Evolutionary conservation across 2,329 filamentous ascomycete genomes (phyloP), one percentile per base, ranked within the genome.

Genomic region (Pyrenophora teres): DNA sequence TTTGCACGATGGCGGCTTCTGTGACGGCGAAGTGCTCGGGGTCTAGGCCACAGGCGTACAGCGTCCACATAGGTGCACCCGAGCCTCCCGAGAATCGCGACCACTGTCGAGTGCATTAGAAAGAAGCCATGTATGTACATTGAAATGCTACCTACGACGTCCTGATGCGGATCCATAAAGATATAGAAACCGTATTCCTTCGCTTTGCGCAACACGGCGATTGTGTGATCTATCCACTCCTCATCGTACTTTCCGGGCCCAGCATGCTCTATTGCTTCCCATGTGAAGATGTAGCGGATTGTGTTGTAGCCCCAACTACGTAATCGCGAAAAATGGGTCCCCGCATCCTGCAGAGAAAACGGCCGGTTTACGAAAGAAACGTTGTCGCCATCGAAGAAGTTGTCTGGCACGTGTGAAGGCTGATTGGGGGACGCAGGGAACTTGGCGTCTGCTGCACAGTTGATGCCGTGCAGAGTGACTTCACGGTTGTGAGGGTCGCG

Each of bases 91-190:
- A 92, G 69, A 94, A 94, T 47, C 94, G 84, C 30, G 93, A 97
- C 94, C 94, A 99, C 87, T 89, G 61, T 5, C 32, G 54, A 40
- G 53, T 30, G 59, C 38, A 66, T 67, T 49, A 71, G 68, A 61
- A 35, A 7, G 38, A 4, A 13, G 37, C 19, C 19, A 38, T 16
- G 33, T 33, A 33, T 31, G 21, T 48, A 19, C 18, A 39, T 50
- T 23, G 46, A 25, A 48, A 37, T 39, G 12, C 47, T 55, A 83
- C 86, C 60, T 81, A 90, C 88, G 64, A 97, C 93, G 78, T 99
- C 94, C 80, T 99, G 94, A 73, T 99, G 94, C 16, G 95, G 93
- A 65, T 99, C 95, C 91, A 99, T 96, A 71, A 97, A 97, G 42
- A 99, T 82, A 68, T 95, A 96, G 73, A 99, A 97, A 23, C 90